Conservation (phyloP, 2,329 filamentous ascomycete species). For the Monilinia aucupariae region DNA sequence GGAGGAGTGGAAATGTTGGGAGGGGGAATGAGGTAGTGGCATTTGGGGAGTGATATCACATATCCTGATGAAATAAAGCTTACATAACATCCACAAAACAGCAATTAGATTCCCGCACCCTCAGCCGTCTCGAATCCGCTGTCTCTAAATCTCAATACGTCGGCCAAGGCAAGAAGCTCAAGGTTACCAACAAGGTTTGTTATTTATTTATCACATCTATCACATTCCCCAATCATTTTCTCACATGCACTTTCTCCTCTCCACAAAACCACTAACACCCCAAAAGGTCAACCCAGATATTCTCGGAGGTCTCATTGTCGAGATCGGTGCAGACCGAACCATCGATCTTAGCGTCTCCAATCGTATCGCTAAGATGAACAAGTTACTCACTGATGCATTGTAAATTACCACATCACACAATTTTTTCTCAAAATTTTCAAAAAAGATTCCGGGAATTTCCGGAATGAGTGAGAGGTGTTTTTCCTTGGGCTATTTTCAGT, state of each 20-base stretch:
- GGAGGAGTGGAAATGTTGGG: not conserved
- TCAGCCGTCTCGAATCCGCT: slow-evolving; percentile 79
- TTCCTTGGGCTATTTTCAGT: not conserved
- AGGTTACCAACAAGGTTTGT: slow-evolving; percentile 81
- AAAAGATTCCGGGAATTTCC: not conserved
- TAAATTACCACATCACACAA: slow-evolving; percentile 52
- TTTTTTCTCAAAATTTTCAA: slow-evolving; percentile 29
- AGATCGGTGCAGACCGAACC: slow-evolving; percentile 86
- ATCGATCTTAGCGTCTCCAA: slow-evolving; percentile 94
- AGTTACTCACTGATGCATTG: slow-evolving; percentile 92
- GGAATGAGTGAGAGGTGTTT: not conserved
- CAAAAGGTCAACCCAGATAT: slow-evolving; percentile 84
- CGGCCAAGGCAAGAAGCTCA: slow-evolving; percentile 92
- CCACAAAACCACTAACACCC: not conserved
- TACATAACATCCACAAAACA: slow-evolving; percentile 35
- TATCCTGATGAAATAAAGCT: slow-evolving; percentile 12
- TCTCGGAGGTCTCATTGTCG: slow-evolving; percentile 86
- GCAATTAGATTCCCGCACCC: slow-evolving; percentile 81
- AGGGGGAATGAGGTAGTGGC: not conserved
- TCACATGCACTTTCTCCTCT: not conserved
- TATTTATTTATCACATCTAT: not conserved
- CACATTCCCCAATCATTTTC: no score
- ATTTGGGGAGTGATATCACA: not conserved
- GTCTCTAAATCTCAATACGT: slow-evolving; percentile 86
- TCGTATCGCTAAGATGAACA: slow-evolving; percentile 98